These are phyloP conservation scores for Dryas octopetala DNA, from an alignment of 306 rosid genomes.

Conservation along the genomic window DNA sequence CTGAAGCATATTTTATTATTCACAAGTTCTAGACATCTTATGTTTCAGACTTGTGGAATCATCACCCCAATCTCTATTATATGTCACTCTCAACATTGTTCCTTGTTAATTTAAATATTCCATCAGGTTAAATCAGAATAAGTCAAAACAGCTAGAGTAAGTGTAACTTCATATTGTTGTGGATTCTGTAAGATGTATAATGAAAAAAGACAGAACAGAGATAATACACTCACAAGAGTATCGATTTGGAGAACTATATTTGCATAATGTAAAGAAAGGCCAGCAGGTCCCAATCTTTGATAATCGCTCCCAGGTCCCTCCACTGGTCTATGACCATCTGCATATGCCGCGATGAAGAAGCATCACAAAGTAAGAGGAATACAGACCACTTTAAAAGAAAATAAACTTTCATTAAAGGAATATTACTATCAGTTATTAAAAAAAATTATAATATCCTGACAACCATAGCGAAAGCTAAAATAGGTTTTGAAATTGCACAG, in stretches of 20 bases:
- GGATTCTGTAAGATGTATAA: conserved; percentile 12
- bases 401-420: neutral
- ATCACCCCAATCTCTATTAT: neutral
- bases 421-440: neutral
- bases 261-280: conserved; percentile 86
- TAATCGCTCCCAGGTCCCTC: conserved; percentile 40
- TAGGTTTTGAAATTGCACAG: neutral
- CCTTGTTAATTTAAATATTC: neutral
- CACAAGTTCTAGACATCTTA: neutral
- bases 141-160: conserved; percentile 9
- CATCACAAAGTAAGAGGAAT: conserved; percentile 8
- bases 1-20: neutral
- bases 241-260: conserved; percentile 83
- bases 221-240: conserved; percentile 64
- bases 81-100: neutral
- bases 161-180: neutral
- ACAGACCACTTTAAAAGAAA: neutral
- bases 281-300: conserved; percentile 77
- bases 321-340: conserved; percentile 49
- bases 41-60: neutral
- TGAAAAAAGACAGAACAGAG: conserved; percentile 14
- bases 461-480: neutral
- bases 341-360: conserved; percentile 23
- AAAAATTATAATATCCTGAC: too few species aligned
- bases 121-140: neutral